Evolutionary conservation across 2,329 filamentous ascomycete species (phyloP).

Genomic region (Alternaria metachromatica): DNA sequence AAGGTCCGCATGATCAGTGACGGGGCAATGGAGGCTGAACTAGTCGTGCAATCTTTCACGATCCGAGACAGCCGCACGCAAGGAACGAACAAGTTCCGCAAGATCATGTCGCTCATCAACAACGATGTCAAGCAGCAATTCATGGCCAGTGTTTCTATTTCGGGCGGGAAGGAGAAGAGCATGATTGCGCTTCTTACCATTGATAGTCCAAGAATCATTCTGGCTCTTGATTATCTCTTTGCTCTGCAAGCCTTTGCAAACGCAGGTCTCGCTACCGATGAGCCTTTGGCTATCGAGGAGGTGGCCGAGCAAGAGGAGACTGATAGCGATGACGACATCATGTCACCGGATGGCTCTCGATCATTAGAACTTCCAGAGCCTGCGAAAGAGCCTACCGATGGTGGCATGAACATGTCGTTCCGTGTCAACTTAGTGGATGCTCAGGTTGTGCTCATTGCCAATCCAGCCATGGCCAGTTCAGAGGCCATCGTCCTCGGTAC

Average conservation of each 20-base stretch:
- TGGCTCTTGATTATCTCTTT: constrained; percentile 95
- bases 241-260: constrained; percentile 84
- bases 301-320: constrained; percentile 58
- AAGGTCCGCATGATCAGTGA: constrained; percentile 95
- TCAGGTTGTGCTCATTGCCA: constrained; percentile 94
- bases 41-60: constrained; percentile 92
- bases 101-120: constrained; percentile 97
- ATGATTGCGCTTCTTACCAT: constrained; percentile 91
- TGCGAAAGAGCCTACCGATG: constrained; percentile 40
- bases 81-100: constrained; percentile 93
- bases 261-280: constrained; percentile 65
- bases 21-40: constrained; percentile 87
- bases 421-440: constrained; percentile 94
- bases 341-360: constrained; percentile 42
- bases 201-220: constrained; percentile 92
- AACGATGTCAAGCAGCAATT: constrained; percentile 92
- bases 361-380: constrained; percentile 23
- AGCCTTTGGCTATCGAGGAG: constrained; percentile 68
- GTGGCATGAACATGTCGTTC: constrained; percentile 79
- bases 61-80: constrained; percentile 89
- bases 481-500: constrained; percentile 96
- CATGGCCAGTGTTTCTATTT: constrained; percentile 96
- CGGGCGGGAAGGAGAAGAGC: constrained; percentile 79
- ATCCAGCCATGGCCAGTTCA: constrained; percentile 85
- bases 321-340: constrained; percentile 47